These are phyloP conservation scores for Begonia peltatifolia DNA, from an alignment of 306 rosid species.

Conservation along the genomic window DNA sequence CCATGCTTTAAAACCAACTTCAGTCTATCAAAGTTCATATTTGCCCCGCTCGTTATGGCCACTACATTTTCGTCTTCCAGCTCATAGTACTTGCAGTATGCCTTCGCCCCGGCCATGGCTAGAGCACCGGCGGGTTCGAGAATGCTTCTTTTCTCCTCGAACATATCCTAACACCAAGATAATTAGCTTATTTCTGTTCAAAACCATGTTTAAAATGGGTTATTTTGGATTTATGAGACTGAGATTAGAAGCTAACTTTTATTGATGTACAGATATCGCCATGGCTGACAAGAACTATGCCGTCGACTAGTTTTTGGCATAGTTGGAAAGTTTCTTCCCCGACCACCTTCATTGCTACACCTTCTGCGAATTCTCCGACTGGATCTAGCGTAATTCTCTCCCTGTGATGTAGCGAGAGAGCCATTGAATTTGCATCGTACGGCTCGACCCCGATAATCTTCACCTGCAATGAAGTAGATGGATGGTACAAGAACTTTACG, in stretches of 20 bases:
- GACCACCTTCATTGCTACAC: constrained; percentile 88
- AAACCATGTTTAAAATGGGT: too few relatives aligned
- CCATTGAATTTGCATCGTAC: constrained; percentile 79
- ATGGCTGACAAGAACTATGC: constrained; percentile 71
- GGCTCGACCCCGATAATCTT: constrained; percentile 86
- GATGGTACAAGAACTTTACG: too few relatives aligned
- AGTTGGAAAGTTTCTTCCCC: constrained; percentile 77
- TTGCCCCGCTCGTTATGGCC: constrained; percentile 79
- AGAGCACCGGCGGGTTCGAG: constrained; percentile 94
- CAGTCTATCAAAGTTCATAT: constrained; percentile 84
- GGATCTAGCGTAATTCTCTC: constrained; percentile 56
- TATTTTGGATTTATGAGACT: too few relatives aligned
- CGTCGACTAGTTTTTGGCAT: constrained; percentile 67
- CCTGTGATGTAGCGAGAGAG: constrained; percentile 62
- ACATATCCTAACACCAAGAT: constrained; percentile 56
- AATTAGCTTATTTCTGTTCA: too few relatives aligned
- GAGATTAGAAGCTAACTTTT: constrained; percentile 24
- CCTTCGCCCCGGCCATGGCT: constrained; percentile 86
- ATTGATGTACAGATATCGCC: constrained; percentile 81
- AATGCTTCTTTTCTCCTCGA: constrained; percentile 82
- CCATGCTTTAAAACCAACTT: constrained; percentile 25
- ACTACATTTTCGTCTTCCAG: constrained; percentile 56
- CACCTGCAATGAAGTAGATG: constrained; percentile 24
- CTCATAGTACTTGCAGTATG: constrained; percentile 83
- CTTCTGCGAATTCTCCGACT: constrained; percentile 91